Percentiles rank a stretch among this genome's conserved stretches.
Evolutionary conservation across 306 rosid genomes (phyloP).

Genomic region (Glycine tomentella): DNA sequence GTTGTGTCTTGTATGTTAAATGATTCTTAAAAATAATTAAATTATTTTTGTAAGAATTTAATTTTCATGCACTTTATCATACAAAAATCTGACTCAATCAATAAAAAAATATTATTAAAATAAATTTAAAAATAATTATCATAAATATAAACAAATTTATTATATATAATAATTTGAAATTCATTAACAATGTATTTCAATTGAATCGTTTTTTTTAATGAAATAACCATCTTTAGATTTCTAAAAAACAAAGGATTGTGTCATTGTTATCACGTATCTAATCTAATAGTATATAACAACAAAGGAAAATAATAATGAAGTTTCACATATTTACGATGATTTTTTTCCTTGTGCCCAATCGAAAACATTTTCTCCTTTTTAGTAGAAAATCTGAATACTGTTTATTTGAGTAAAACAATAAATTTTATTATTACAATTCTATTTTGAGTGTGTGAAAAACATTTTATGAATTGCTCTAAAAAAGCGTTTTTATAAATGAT

Average conservation of each 20-base stretch:
- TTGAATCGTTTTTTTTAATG: background rate
- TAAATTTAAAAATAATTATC: background rate
- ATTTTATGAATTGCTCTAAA: background rate
- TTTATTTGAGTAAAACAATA: too few relatives aligned
- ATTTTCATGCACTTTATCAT: too few relatives aligned
- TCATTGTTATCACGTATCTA: too few relatives aligned
- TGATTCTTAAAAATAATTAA: too few relatives aligned
- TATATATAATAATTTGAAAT: background rate
- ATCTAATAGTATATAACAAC: too few relatives aligned
- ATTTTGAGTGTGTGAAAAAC: background rate
- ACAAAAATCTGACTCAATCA: too few relatives aligned
- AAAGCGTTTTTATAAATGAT: too few relatives aligned
- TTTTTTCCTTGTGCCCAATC: too few relatives aligned
- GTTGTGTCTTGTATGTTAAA: too few relatives aligned
- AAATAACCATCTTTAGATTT: background rate
- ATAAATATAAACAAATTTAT: background rate
- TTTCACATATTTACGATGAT: background rate
- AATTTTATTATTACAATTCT: too few relatives aligned
- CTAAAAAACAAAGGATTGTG: background rate
- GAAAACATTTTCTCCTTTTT: background rate
- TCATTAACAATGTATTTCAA: background rate
- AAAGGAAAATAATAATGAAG: background rate
- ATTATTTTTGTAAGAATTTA: too few relatives aligned
- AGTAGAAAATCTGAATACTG: background rate
- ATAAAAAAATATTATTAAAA: background rate